Base-by-base conservation (phyloP, 495 filamentous ascomycete genomes). In the Podospora australis region DNA sequence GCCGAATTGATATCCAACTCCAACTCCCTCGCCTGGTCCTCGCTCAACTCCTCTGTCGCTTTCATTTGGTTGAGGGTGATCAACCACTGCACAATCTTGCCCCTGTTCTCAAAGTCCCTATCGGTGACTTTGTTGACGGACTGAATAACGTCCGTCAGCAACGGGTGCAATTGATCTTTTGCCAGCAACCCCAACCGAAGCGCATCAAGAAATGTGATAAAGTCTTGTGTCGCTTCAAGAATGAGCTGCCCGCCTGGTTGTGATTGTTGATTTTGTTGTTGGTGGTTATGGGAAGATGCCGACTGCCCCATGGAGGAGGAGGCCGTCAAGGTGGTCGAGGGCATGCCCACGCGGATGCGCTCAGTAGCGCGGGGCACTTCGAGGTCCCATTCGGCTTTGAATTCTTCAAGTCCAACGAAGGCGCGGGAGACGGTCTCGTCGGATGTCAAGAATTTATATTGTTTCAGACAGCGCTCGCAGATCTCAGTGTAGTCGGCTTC, bases 81-180 rank as follows among this genome's bases (percentile, higher is more conserved):
- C 56, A 99, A 73, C 94, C 94, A 99, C 61, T 94, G 88, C 34
- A 99, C 87, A 57, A 99, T 97, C 74, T 96, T 96, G 34, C 86
- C 88, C 57, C 91, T 81, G 54, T 84, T 87, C 52, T 96, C 88
- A 65, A 97, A 99, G 45, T 96, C 92, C 32, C 78, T 74, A 56
- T 90, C 87, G 11, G 91, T 95, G 50, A 97, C 94, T 62, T 90
- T 91, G 65, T 97, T 97, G 22, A 95, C 94, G 2, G 86, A 86
- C 49, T 96, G 90, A 32, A 99, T 99, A 9, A 96, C 85, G 50
- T 96, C 90, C 1, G 88, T 90, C 1, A 97, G 75, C 1, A 97
- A 72, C 14, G 94, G 94, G 58, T 99, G 94, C 13, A 99, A 73
- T 44, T 90, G 88, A 68, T 99, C 91, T 64, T 99, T 99, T 6